A percentile compares a stretch with the other conserved stretches of the same genome.
Evolutionary conservation across 2,329 filamentous ascomycete genomes (phyloP).

Genomic region (Hysterium pulicare): DNA sequence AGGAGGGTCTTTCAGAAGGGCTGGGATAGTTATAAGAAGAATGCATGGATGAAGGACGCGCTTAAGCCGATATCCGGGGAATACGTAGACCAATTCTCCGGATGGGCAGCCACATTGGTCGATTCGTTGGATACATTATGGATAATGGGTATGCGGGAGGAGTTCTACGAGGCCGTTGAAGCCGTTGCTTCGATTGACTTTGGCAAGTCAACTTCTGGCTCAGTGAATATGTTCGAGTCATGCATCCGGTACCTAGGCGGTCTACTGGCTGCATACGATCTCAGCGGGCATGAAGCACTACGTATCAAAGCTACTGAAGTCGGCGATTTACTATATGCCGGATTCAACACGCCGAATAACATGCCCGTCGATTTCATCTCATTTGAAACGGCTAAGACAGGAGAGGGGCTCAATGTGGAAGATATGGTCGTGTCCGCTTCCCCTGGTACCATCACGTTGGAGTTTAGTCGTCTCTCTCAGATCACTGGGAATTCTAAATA

Average conservation of each 20-base stretch:
- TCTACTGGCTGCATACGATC: conserved; percentile 78
- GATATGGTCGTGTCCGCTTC: conserved; percentile 18
- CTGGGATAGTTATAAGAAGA: conserved; percentile 59
- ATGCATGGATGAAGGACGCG: conserved; percentile 65
- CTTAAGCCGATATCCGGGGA: conserved; percentile 55
- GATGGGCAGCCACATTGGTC: conserved; percentile 67
- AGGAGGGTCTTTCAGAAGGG: conserved; percentile 30
- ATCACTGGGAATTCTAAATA: conserved; percentile 78
- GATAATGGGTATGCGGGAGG: conserved; percentile 76
- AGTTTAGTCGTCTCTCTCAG: conserved; percentile 86
- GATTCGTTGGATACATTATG: conserved; percentile 70
- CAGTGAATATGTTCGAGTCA: conserved; percentile 90
- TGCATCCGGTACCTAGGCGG: conserved; percentile 88
- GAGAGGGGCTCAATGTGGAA: conserved; percentile 60
- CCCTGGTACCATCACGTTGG: conserved; percentile 71
- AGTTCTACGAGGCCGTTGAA: conserved; percentile 74
- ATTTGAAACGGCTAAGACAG: conserved; percentile 30
- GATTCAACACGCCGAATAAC: conserved; percentile 87
- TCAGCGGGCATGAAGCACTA: conserved; percentile 70
- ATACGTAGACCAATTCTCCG: conserved; percentile 58
- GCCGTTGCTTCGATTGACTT: conserved; percentile 77
- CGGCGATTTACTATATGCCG: conserved; percentile 72
- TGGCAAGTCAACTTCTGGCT: conserved; percentile 61
- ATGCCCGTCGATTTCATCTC: conserved; percentile 68
- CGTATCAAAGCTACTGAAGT: conserved; percentile 75